Evolutionary conservation across 164 flowering plant genomes (phyloP), one percentile per base, ranked within the genome.

Genomic region (Magnolia changhungtana): DNA sequence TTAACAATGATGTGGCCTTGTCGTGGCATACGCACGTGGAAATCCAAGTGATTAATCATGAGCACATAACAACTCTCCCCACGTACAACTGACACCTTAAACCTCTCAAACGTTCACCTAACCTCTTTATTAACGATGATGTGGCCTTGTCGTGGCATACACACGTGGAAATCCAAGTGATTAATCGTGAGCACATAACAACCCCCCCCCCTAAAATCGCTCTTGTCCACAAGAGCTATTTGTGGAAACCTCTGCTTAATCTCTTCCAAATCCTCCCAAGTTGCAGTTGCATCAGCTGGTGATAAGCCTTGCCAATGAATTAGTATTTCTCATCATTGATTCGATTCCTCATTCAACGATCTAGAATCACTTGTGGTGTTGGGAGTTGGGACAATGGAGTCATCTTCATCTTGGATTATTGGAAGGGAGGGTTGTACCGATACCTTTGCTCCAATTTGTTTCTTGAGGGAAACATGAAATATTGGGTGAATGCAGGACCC

Each of bases 391-490:
- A 67, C 37, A 1, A 24, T 67, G 19, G 69, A 23, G 11, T 67
- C 69, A 8, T 20, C 69, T 20, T 8, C 18, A 9, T 67, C 18
- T 16, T 19, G 69, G 21, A 67, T 11, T 0, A 24, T 1, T 5
- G 69, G 69, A 8, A 23, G 13, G 37, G 69, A 67, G 21, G 8
- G 16, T 27, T 27, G 37, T 3, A 67, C 20, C 20, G 9, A 8
- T 0, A 29, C 72, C 2, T 69, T 45, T 69, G 51, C 19, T 70
- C 72, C 72, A 14, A 70, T 18, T 20, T 70, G 14, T 23, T 70
- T 70, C n/a, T 70, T 50, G 37, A 70, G 58, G 11, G 72, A 37
- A 14, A 70, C 72, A 70, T 70, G 55, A 70, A 70, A 45, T n/a
- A 70, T 24, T 10, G 55, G 21, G 24, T 70, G 72, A 21, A 70